phyloP scores from a whole-genome alignment of 306 rosid genomes.

The Citrullus mucosospermus region DNA sequence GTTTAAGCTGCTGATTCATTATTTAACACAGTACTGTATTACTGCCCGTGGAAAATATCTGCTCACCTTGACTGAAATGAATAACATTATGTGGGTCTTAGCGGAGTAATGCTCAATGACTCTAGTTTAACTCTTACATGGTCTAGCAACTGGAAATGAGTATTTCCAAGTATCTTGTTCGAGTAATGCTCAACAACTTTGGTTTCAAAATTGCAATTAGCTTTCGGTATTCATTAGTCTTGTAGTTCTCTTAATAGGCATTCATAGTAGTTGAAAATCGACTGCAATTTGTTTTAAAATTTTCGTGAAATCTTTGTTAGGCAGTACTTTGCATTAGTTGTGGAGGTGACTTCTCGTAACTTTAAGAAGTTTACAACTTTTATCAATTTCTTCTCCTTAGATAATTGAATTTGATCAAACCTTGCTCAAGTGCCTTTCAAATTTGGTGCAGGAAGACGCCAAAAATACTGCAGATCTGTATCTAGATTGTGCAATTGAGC shows the following conservation, averaged over 20 bases:
- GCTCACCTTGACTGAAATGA: not conserved
- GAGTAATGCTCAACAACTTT: not conserved
- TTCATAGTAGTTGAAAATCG: not conserved
- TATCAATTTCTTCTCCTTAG: not conserved
- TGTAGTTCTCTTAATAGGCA: not conserved
- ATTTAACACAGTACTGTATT: not conserved
- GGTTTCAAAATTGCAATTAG: not conserved
- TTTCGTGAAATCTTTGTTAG: not conserved
- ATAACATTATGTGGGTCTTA: not conserved
- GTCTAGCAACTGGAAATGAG: not conserved
- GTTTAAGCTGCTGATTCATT: not conserved
- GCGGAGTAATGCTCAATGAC: not conserved
- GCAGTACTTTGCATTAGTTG: not conserved
- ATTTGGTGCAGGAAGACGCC: slow-evolving; percentile 61
- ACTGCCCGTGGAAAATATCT: not conserved
- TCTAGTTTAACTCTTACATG: not conserved
- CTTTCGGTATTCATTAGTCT: not conserved
- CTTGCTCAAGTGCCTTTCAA: not conserved
- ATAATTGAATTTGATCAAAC: not conserved
- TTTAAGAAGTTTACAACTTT: not conserved
- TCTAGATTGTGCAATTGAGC: slow-evolving; percentile 46
- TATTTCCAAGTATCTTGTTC: not conserved
- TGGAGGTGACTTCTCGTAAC: not conserved
- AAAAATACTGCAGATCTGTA: slow-evolving; percentile 38
- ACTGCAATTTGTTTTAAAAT: not conserved